Evolutionary conservation across 2,329 filamentous ascomycete genomes (phyloP).

Genomic region (Paraphaeosphaeria sporulosa): DNA sequence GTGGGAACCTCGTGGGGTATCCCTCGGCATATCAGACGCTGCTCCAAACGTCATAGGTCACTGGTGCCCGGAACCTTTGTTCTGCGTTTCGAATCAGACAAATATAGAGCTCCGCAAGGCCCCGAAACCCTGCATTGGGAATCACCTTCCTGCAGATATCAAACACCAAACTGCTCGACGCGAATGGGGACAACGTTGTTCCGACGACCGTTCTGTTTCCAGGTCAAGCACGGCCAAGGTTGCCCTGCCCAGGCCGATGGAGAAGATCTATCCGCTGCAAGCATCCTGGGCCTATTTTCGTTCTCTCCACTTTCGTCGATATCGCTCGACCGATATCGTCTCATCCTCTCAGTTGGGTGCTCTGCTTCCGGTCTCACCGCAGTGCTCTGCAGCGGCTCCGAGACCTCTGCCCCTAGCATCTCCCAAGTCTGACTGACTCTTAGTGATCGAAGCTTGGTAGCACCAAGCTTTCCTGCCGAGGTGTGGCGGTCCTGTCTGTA

Average conservation of each 20-base stretch:
- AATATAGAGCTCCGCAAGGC: conserved; percentile 30
- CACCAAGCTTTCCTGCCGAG: conserved; percentile 40
- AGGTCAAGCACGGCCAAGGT: conserved; percentile 18
- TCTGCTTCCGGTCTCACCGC: conserved; percentile 33
- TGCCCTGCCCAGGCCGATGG: conserved; percentile 21
- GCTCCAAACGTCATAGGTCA: conserved; percentile 18
- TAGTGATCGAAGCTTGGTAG: conserved; percentile 36
- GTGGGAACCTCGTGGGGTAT: not conserved
- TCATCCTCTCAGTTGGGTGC: conserved; percentile 28
- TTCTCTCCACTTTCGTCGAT: conserved; percentile 5
- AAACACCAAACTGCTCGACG: conserved; percentile 40
- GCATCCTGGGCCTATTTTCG: conserved; percentile 18
- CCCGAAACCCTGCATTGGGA: conserved; percentile 34
- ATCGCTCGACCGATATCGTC: conserved; percentile 33
- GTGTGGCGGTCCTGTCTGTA: not conserved
- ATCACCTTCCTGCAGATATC: conserved; percentile 31
- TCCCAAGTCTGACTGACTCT: conserved; percentile 17
- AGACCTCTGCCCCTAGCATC: conserved; percentile 19
- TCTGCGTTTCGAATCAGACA: conserved; percentile 36
- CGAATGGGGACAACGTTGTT: conserved; percentile 29
- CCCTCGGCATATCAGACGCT: not conserved
- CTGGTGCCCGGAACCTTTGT: not conserved
- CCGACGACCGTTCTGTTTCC: conserved; percentile 19
- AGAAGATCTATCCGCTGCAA: conserved; percentile 31
- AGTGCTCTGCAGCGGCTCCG: conserved; percentile 16